These are phyloP conservation scores for Exophiala sp. DNA, from an alignment of 2,329 filamentous ascomycete species.

Conservation along the genomic window DNA sequence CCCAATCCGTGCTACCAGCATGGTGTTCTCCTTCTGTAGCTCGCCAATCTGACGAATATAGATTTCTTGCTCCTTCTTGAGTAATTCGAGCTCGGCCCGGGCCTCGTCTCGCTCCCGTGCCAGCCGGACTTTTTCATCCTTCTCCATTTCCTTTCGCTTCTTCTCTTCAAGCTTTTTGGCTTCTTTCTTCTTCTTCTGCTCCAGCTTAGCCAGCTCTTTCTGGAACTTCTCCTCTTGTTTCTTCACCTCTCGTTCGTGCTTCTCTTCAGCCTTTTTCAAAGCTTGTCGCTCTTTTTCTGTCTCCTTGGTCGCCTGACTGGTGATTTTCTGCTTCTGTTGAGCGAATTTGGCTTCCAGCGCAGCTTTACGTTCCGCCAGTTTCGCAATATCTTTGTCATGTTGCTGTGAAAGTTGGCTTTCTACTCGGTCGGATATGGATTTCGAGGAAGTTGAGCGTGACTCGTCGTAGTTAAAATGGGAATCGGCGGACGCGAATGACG, in stretches of 20 bases:
- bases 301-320: constrained; percentile 18
- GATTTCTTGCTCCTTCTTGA: constrained; percentile 45
- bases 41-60: constrained; percentile 43
- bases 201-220: constrained; percentile 39
- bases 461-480: constrained; percentile 26
- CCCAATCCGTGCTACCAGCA: constrained; percentile 43
- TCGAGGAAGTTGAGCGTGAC: constrained; percentile 17
- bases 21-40: constrained; percentile 54
- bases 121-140: constrained; percentile 41
- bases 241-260: constrained; percentile 30
- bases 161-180: constrained; percentile 37
- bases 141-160: constrained; percentile 34
- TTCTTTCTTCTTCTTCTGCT: constrained; percentile 39
- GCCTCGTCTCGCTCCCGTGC: constrained; percentile 43
- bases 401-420: constrained; percentile 24
- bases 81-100: constrained; percentile 42
- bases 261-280: constrained; percentile 30
- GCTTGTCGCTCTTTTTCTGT: constrained; percentile 27
- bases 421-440: constrained; percentile 15
- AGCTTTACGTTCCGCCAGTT: constrained; percentile 38
- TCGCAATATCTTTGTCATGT: constrained; percentile 41
- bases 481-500: constrained; percentile 32
- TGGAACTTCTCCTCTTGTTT: constrained; percentile 31
- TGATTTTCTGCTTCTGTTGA: constrained; percentile 31
- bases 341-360: constrained; percentile 37